Base-by-base conservation (phyloP, 2,329 filamentous ascomycete species). In the Phyllosticta paracitricarpa region DNA sequence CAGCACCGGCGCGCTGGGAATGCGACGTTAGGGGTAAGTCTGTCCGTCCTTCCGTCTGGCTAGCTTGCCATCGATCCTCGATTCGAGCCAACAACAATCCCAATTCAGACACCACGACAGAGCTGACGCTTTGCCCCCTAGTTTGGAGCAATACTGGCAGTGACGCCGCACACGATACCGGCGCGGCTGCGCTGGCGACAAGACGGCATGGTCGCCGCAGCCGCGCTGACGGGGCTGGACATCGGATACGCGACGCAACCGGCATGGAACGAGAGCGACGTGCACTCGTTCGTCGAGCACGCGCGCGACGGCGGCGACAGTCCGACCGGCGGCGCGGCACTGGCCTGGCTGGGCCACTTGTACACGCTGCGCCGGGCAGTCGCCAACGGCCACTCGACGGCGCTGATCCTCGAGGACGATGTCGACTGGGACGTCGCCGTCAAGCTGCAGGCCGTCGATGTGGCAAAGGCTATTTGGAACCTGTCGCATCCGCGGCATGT, bases 401-500 rank as follows among this genome's bases (percentile, higher is more conserved):
- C 65, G 10, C 62, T 67, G 1, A 58, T 67, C 10, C 25, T 65
- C 10, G 66, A 67, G 56, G 66, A 67, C 57, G 66, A 66, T 35
- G 59, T 61, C 17, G 66, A 67, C 56, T 66, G 64, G 66, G 66
- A 67, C 26, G 55, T 66, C 19, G 52, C 64, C 28, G 19, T 67
- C 12, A 62, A 61, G 30, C 33, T 59, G 14, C 66, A 67, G 57
- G 61, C 63, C 58, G 58, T 63, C 35, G 61, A 64, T 24, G 62
- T 65, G 40, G 64, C 65, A 9, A 61, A 62, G 24, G 66, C 64
- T 5, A 54, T 57, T 4, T 26, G 35, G n/a, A 62, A 60, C 12
- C 59, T 59, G 25, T 55, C 65, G 7, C 59, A 62, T 22, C 26
- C 54, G 25, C 25, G 14, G 2, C 19, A 0, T 10, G 9, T 7